Evolutionary conservation across 2,329 filamentous ascomycete genomes (phyloP).

Genomic region (Fusarium subtropicale): DNA sequence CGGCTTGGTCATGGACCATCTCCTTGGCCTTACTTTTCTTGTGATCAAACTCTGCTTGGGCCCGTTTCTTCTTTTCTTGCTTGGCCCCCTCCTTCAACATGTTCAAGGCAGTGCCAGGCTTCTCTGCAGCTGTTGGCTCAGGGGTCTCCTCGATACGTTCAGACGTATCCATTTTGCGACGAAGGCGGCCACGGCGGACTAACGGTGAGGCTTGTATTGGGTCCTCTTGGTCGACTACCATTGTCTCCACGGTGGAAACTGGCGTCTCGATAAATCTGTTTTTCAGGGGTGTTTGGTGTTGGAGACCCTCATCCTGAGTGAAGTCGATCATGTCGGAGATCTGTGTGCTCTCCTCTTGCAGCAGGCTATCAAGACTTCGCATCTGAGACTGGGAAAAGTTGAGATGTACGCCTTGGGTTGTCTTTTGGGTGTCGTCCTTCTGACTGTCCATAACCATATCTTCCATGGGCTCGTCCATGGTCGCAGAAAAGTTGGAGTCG

Average conservation of each 20-base stretch:
- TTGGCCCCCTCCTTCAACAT: conserved; percentile 75
- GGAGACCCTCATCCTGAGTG: conserved; percentile 85
- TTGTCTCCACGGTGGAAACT: conserved; percentile 77
- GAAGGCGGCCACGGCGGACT: conserved; percentile 68
- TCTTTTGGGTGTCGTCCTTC: conserved; percentile 50
- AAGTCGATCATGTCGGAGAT: conserved; percentile 77
- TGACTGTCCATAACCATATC: conserved; percentile 62
- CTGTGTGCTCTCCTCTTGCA: conserved; percentile 67
- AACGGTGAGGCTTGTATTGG: conserved; percentile 72
- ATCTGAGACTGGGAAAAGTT: conserved; percentile 71
- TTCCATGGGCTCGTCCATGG: conserved; percentile 66
- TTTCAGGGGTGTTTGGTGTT: conserved; percentile 77
- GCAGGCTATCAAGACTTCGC: conserved; percentile 67
- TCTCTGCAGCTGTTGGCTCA: conserved; percentile 30
- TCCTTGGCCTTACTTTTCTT: conserved; percentile 88
- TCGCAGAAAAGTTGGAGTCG: conserved; percentile 71
- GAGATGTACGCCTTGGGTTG: conserved; percentile 62
- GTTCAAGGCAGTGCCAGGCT: conserved; percentile 68
- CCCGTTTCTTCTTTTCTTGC: conserved; percentile 64
- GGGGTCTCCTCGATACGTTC: conserved; percentile 38
- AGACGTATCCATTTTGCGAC: conserved; percentile 55
- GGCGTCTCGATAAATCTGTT: conserved; percentile 73
- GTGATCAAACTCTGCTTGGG: conserved; percentile 75
- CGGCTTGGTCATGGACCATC: conserved; percentile 92
- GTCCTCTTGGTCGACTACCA: conserved; percentile 60